Evolutionary conservation across 2,329 filamentous ascomycete genomes (phyloP).

Genomic region (Sclerotinia minor): DNA sequence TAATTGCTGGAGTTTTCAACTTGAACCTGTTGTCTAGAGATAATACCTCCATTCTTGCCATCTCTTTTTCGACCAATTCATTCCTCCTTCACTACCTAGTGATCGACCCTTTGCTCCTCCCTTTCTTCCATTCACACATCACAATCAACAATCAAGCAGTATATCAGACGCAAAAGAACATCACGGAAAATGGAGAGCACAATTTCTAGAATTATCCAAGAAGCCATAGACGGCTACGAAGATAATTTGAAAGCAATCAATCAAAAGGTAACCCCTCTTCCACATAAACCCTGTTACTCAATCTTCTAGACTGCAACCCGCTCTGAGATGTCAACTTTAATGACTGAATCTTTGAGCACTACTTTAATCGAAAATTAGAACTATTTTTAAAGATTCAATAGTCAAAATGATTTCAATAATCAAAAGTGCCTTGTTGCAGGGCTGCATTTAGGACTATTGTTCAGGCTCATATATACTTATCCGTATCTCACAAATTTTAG

Average conservation of each 20-base stretch:
- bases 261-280: constrained; percentile 11
- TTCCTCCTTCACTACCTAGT: background rate
- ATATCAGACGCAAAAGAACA: background rate
- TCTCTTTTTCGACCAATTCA: background rate
- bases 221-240: constrained; percentile 20
- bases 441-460: too few relatives aligned
- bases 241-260: constrained; percentile 26
- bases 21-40: background rate
- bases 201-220: background rate
- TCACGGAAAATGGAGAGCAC: constrained; percentile 4
- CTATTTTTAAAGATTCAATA: too few relatives aligned
- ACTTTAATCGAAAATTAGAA: too few relatives aligned
- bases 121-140: background rate
- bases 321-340: too few relatives aligned
- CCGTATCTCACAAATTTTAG: constrained; percentile 31
- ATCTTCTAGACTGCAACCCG: too few relatives aligned
- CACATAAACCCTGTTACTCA: background rate
- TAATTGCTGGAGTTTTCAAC: background rate
- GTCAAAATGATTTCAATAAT: too few relatives aligned
- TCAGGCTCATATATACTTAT: too few relatives aligned
- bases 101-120: background rate
- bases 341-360: too few relatives aligned
- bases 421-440: too few relatives aligned
- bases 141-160: background rate
- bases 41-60: background rate